Evolutionary conservation across 352 stramenopile species (phyloP).

Genomic region (Pythium aquatile): DNA sequence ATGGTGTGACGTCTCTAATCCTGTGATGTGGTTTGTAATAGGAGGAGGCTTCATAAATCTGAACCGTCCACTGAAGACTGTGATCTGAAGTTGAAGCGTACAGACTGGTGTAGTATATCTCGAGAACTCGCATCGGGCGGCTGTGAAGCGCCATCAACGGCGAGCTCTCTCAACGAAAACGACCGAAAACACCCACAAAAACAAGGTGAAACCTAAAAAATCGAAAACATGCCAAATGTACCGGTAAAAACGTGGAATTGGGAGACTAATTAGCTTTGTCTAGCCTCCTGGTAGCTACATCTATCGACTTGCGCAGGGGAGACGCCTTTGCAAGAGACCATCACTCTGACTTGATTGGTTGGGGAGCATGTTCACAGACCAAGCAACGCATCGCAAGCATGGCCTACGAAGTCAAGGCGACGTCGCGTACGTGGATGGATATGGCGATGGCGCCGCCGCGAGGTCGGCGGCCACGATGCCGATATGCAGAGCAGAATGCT

Average conservation of each 20-base stretch:
- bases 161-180: not conserved
- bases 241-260: not conserved
- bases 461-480: not conserved
- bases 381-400: constrained; percentile 17
- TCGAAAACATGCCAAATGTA: not conserved
- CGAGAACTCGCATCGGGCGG: not conserved
- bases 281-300: not conserved
- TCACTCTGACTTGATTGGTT: constrained; percentile 31
- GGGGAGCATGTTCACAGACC: constrained; percentile 17
- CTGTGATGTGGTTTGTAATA: not conserved
- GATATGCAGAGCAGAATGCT: constrained; percentile 7
- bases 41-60: not conserved
- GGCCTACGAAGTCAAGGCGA: constrained; percentile 26
- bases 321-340: constrained; percentile 11
- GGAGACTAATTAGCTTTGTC: not conserved
- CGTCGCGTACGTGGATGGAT: constrained; percentile 23
- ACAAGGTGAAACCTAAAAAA: not conserved
- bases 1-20: not conserved
- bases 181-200: not conserved
- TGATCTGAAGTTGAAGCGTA: not conserved
- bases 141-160: not conserved
- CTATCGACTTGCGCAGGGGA: constrained; percentile 15
- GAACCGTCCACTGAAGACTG: not conserved
- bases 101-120: not conserved
- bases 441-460: not conserved